Evolutionary conservation across 1,139 yeast species (phyloP).

Genomic region (Suhomyces guaymorum): DNA sequence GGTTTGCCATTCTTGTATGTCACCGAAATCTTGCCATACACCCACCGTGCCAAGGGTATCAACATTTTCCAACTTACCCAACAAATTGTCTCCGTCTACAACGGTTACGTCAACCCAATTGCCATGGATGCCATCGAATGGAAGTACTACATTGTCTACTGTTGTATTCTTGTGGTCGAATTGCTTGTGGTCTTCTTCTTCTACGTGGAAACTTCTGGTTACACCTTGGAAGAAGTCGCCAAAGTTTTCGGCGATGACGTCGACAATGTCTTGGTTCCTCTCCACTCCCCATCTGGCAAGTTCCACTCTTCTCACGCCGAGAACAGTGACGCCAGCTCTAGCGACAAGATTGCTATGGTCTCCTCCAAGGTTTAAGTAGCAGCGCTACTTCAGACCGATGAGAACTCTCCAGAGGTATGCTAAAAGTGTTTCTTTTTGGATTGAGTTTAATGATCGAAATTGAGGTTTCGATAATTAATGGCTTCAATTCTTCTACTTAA

Average conservation of each 20-base stretch:
- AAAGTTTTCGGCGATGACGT: slow-evolving; percentile 44
- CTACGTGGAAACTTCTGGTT: slow-evolving; percentile 53
- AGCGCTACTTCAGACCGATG: neutral
- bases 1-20: slow-evolving; percentile 42
- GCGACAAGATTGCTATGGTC: slow-evolving; percentile 1
- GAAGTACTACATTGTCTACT: slow-evolving; percentile 61
- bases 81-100: slow-evolving; percentile 30
- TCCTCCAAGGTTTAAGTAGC: slow-evolving; percentile 1
- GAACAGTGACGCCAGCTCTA: neutral
- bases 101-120: slow-evolving; percentile 57
- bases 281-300: slow-evolving; percentile 3
- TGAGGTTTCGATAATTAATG: neutral
- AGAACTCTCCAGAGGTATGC: neutral
- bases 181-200: slow-evolving; percentile 39
- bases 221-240: slow-evolving; percentile 56
- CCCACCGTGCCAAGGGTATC: slow-evolving; percentile 47
- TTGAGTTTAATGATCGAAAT: neutral
- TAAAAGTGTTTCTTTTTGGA: neutral
- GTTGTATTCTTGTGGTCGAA: slow-evolving; percentile 42
- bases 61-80: slow-evolving; percentile 32
- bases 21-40: slow-evolving; percentile 48
- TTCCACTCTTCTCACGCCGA: slow-evolving; percentile 2
- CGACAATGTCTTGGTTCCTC: neutral
- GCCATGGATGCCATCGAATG: slow-evolving; percentile 60
- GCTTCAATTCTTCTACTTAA: neutral